Percentiles rank a stretch among this genome's conserved stretches.
phyloP scores from a whole-genome alignment of 164 flowering plant species.

The Vitis riparia region DNA sequence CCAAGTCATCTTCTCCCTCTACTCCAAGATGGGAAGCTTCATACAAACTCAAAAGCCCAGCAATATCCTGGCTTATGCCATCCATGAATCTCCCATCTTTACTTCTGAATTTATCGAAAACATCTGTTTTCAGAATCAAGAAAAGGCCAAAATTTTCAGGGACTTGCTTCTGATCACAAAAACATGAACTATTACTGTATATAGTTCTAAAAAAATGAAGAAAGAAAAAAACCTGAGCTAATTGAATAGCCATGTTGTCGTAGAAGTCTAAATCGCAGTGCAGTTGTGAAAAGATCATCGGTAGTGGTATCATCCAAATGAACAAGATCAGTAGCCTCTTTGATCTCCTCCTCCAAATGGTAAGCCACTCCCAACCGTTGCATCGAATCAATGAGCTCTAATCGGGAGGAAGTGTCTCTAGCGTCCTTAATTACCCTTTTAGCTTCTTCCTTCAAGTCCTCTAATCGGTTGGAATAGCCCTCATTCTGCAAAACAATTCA shows the following conservation, averaged over 20 bases:
- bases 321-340: neutral
- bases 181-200: too few species aligned
- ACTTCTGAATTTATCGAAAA: conserved; percentile 13
- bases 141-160: too few species aligned
- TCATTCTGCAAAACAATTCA: conserved; percentile 11
- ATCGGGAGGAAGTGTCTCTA: neutral
- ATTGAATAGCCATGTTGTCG: neutral
- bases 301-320: neutral
- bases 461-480: neutral
- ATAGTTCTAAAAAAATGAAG: too few species aligned
- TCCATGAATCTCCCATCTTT: conserved; percentile 12
- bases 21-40: conserved; percentile 30
- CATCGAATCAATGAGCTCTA: conserved; percentile 7
- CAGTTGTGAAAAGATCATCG: neutral
- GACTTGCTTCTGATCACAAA: too few species aligned
- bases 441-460: conserved; percentile 5
- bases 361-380: conserved; percentile 5
- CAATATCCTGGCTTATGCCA: conserved; percentile 9
- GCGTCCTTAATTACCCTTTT: neutral
- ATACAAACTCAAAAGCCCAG: conserved; percentile 27
- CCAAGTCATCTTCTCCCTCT: conserved; percentile 17
- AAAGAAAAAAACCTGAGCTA: too few species aligned
- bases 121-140: conserved; percentile 1
- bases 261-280: neutral
- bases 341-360: neutral